These are phyloP conservation scores for Rhinocladiella mackenziei DNA, from an alignment of 2,329 filamentous ascomycete genomes.

Conservation along the genomic window DNA sequence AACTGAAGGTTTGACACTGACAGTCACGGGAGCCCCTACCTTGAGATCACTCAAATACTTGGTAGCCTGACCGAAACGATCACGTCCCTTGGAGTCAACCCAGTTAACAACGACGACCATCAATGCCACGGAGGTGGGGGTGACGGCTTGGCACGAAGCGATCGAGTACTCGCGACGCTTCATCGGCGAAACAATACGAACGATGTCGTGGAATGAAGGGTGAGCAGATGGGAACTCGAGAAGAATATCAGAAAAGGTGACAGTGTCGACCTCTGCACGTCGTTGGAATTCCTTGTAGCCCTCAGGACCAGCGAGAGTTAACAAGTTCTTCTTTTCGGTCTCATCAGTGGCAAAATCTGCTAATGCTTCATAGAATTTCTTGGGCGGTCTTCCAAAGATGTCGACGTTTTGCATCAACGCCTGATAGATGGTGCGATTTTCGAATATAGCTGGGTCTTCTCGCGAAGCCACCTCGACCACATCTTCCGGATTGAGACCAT, in stretches of 20 bases:
- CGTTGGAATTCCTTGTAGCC: slow-evolving; percentile 89
- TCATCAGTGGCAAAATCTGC: slow-evolving; percentile 81
- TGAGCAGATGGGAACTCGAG: slow-evolving; percentile 86
- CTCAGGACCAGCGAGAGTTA: slow-evolving; percentile 69
- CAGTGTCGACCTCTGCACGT: slow-evolving; percentile 81
- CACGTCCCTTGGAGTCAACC: slow-evolving; percentile 82
- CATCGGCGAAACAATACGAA: slow-evolving; percentile 80
- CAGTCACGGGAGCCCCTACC: slow-evolving; percentile 75
- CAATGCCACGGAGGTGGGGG: slow-evolving; percentile 80
- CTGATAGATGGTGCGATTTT: slow-evolving; percentile 91
- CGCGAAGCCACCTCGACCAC: slow-evolving; percentile 88
- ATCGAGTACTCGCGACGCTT: slow-evolving; percentile 99
- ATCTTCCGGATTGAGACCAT: slow-evolving; percentile 75
- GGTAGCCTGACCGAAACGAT: slow-evolving; percentile 88
- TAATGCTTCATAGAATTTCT: slow-evolving; percentile 94
- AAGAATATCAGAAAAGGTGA: slow-evolving; percentile 87
- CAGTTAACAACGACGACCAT: slow-evolving; percentile 98
- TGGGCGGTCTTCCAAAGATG: slow-evolving; percentile 93
- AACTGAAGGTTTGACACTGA: slow-evolving; percentile 93
- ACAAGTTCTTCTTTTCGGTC: slow-evolving; percentile 74
- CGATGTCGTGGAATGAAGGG: slow-evolving; percentile 81
- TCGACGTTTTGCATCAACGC: slow-evolving; percentile 88
- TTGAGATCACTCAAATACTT: slow-evolving; percentile 76
- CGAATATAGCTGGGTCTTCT: slow-evolving; percentile 68
- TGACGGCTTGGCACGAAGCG: slow-evolving; percentile 91